Evolutionary conservation across 306 rosid genomes (phyloP).

Genomic region (Dalbergia oliveri): DNA sequence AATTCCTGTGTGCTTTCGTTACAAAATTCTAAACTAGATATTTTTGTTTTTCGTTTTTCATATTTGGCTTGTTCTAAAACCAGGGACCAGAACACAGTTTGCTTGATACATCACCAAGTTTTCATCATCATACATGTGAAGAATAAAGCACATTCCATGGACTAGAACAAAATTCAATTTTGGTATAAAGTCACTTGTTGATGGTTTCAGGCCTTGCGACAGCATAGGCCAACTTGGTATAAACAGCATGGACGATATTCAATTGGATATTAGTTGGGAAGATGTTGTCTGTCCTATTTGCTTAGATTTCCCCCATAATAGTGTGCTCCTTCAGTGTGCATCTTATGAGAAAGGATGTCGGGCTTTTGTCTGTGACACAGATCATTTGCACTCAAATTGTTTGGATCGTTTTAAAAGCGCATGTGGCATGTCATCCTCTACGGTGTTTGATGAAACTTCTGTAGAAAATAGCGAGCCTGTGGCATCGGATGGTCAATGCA

Average conservation of each 20-base stretch:
- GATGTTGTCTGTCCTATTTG: constrained; percentile 87
- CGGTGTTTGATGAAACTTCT: constrained; percentile 53
- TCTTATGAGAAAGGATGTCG: constrained; percentile 84
- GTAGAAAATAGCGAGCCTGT: constrained; percentile 51
- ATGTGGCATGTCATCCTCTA: constrained; percentile 62
- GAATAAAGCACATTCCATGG: constrained; percentile 29
- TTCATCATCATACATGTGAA: constrained; percentile 11
- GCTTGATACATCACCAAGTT: constrained; percentile 31
- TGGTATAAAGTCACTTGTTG: constrained; percentile 20
- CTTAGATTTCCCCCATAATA: constrained; percentile 91
- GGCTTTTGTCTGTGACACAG: constrained; percentile 87
- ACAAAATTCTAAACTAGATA: not conserved
- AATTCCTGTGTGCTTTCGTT: constrained; percentile 4
- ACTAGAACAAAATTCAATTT: constrained; percentile 1
- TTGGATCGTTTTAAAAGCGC: constrained; percentile 90
- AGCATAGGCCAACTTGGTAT: not conserved
- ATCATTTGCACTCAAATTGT: constrained; percentile 89
- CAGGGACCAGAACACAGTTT: not conserved
- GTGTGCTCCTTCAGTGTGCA: constrained; percentile 91
- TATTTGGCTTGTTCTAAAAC: constrained; percentile 20
- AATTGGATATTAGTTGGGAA: constrained; percentile 71
- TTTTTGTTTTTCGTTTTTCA: not conserved
- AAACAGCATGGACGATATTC: constrained; percentile 57
- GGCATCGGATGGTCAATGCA: constrained; percentile 58
- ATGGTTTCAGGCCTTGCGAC: constrained; percentile 18